These are phyloP conservation scores for Monilinia vaccinii-corymbosi DNA, from an alignment of 2,329 filamentous ascomycete species.

Conservation along the genomic window DNA sequence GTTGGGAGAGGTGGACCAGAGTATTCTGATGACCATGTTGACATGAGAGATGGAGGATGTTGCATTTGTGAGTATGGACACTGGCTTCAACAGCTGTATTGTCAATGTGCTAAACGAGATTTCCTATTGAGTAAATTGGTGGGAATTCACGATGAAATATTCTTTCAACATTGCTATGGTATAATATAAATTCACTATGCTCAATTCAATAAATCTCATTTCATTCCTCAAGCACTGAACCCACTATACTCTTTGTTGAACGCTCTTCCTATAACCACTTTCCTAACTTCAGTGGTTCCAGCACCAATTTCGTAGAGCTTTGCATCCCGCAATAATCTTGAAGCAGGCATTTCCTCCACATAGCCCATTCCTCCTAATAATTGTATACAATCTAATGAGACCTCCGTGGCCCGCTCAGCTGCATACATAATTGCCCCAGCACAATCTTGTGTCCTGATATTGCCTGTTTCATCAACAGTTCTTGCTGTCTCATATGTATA, in stretches of 20 bases:
- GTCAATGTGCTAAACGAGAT: neutral
- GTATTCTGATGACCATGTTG: neutral
- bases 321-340: constrained; percentile 66
- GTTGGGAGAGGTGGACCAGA: neutral
- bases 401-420: constrained; percentile 82
- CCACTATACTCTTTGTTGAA: constrained; percentile 29
- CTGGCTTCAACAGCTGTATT: neutral
- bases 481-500: constrained; percentile 83
- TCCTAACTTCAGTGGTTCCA: constrained; percentile 85
- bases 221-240: constrained; percentile 5
- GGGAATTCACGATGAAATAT: neutral
- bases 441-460: constrained; percentile 80
- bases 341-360: constrained; percentile 88
- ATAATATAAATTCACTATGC: constrained; percentile 2
- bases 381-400: constrained; percentile 80
- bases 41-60: neutral
- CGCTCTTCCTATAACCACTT: constrained; percentile 75
- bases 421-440: constrained; percentile 91
- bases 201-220: neutral
- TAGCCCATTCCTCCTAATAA: constrained; percentile 93
- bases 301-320: constrained; percentile 94
- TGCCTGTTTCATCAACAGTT: constrained; percentile 65
- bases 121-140: neutral
- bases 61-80: neutral
- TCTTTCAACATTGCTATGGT: neutral